Percentiles rank a stretch among this genome's conserved stretches.
These are phyloP conservation scores for Diaporthe sp. DNA, from an alignment of 2,329 filamentous ascomycete species.

Conservation along the genomic window DNA sequence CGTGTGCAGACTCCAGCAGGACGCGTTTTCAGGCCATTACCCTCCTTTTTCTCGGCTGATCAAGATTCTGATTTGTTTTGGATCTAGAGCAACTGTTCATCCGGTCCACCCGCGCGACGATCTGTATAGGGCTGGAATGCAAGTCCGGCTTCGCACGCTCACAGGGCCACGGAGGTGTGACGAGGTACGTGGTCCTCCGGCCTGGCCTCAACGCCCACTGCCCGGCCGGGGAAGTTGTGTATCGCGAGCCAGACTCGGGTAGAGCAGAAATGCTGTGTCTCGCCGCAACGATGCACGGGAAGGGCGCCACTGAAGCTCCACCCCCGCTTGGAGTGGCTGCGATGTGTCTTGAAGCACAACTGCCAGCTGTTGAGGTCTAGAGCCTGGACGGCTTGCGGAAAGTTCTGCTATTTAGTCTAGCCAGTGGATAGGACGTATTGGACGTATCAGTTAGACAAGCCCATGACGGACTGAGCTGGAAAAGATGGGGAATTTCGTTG, in stretches of 20 bases:
- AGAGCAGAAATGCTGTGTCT: constrained; percentile 29
- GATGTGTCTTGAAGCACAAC: not conserved
- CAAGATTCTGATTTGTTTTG: constrained; percentile 12
- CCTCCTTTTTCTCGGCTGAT: constrained; percentile 3
- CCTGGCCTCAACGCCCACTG: constrained; percentile 7
- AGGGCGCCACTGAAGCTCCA: constrained; percentile 19
- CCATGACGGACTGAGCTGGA: not conserved
- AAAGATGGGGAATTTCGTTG: not conserved
- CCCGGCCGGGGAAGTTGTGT: constrained; percentile 15
- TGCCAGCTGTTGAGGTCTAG: not conserved
- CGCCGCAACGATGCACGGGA: constrained; percentile 20
- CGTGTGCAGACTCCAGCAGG: constrained; percentile 8
- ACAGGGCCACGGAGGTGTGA: constrained; percentile 30
- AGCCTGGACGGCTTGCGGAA: not conserved
- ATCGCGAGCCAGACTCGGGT: constrained; percentile 19
- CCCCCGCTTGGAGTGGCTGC: not conserved
- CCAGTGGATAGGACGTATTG: not conserved
- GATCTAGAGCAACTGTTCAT: constrained; percentile 20
- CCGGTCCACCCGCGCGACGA: constrained; percentile 16
- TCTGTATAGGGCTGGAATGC: constrained; percentile 17
- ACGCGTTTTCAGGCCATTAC: constrained; percentile 17
- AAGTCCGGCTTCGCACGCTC: constrained; percentile 7
- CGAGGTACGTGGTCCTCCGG: constrained; percentile 25
- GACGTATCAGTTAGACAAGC: constrained; percentile 3
- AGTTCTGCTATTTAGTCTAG: not conserved